phyloP scores from a whole-genome alignment of 177 flowering plant species.

The Vitis hybrid region DNA sequence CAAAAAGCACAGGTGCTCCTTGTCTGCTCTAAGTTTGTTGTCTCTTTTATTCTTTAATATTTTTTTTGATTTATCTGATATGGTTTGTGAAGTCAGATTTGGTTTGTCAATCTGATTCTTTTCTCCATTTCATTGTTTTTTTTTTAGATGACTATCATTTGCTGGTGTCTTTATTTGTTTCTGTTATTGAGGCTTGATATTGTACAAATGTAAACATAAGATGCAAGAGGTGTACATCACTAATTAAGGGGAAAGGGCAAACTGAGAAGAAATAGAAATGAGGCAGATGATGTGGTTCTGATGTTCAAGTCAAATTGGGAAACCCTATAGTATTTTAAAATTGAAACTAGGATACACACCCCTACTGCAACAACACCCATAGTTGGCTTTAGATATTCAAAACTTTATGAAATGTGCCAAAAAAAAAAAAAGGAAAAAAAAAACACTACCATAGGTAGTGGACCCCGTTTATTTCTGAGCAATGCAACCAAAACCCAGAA shows the following conservation, averaged over 20 bases:
- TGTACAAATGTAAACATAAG: neutral
- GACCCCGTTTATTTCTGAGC: no score
- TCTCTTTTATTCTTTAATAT: neutral
- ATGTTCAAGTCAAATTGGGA: no score
- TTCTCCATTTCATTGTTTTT: neutral
- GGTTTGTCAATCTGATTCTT: no score
- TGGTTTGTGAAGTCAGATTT: neutral
- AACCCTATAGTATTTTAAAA: no score
- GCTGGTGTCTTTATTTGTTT: neutral
- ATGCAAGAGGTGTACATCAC: neutral
- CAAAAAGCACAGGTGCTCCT: conserved; percentile 91
- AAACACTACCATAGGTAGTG: no score
- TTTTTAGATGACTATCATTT: neutral
- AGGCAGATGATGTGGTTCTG: neutral
- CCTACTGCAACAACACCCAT: no score
- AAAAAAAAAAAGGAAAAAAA: no score
- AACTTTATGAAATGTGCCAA: no score
- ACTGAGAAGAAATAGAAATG: neutral
- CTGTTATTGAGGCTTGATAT: neutral
- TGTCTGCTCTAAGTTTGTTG: conserved; percentile 4
- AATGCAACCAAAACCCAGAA: no score
- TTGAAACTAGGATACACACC: no score
- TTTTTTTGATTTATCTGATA: neutral
- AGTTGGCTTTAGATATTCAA: no score
- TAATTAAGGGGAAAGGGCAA: neutral